Base-by-base conservation (phyloP, 139 green algal genomes). In the Gonium pectorale region DNA sequence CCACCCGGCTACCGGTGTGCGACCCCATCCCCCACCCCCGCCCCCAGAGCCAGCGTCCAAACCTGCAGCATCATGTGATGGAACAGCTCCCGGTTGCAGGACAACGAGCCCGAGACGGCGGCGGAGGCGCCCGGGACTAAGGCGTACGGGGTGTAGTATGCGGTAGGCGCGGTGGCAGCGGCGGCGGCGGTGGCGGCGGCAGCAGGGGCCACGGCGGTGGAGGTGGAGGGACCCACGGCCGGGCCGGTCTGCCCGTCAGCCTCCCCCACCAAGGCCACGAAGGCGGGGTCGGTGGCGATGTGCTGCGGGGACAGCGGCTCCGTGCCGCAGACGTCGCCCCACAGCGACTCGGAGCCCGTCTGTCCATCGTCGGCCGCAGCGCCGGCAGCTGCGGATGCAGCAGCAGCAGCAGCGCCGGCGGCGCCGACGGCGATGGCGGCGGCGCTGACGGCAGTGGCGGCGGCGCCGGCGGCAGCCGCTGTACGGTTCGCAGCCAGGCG, bases 61-160 rank as follows among this genome's bases (percentile, higher is more conserved):
- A n/a, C 46, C 62, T 69, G 77, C 29, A 73, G 49, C 79, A 85
- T 85, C 44, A 85, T 77, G 24, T 85, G 64, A 33, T 85, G 79
- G 51, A 78, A 85, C 33, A 83, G 43, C 60, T 73, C 60, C 5
- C 77, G 60, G 62, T 83, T 37, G 62, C 43, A 79, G 31, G 44
- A 46, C 5, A 33, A 5, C 17, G 8, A 17, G 41, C 29, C 77
- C 43, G 31, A 43, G 24, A 2, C 0, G 51, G 5, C 40, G 59
- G 6, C 59, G 59, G 27, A 6, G 72, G 24, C 22, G 46, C 13
- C 46, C 13, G 46, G 46, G 13, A 24, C 13, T 11, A 15, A 54
- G 46, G 46, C 11, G 13, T 15, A 54, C 13, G 46, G 15, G 46
- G 46, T 24, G 46, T 11, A 54, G 46, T 11, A 54, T 19, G 68